Base-by-base conservation (phyloP, 305 asterid genomes). In the Solanum chacoense region DNA sequence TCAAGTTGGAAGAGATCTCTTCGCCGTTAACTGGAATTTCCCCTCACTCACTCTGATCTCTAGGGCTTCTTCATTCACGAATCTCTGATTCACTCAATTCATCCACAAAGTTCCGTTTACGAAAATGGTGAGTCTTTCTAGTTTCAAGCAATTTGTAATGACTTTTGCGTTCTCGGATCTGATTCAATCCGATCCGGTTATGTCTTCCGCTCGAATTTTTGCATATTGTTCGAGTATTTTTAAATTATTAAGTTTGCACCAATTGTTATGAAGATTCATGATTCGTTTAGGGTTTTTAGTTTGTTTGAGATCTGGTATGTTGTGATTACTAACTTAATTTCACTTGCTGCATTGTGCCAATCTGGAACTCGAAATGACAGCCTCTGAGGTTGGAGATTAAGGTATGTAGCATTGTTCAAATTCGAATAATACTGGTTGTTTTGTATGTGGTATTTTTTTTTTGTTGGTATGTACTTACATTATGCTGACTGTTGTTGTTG, bases 361-460 rank as follows among this genome's bases (percentile, higher is more conserved):
- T 81, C 38, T 81, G 86, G 81, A 34, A 80, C 85, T 87, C 65
- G 90, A 83, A 83, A 87, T 90, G 88, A 74, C 94, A 95, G 98
- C 95, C 96, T 91, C 96, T 93, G 93, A 92, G 95, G 90, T 92
- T 95, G 63, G 96, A 95, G 90, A 94, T 95, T 93, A 94, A 95
- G 96, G 96, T 95, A 93, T 90, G 80, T 71, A 73, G 40, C 69
- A 87, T 34, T 80, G 34, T 88, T 88, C 88, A 11, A 40, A 80
- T 78, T 50, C 1, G 20, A 84, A 78, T 83, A 87, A 32, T 45
- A 28, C 38, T 42, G 86, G 5, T 42, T 26, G 79, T 34, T 63
- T 88, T 88, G 65, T 29, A 16, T 87, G 85, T 81, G 72, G 34
- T 72, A 4, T 7, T 67, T 11, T 31, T 38, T 22, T 73, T 40